Evolutionary conservation across 352 stramenopile genomes (phyloP), one percentile per base, ranked within the genome.

Genomic region (Pythium brachiatum): DNA sequence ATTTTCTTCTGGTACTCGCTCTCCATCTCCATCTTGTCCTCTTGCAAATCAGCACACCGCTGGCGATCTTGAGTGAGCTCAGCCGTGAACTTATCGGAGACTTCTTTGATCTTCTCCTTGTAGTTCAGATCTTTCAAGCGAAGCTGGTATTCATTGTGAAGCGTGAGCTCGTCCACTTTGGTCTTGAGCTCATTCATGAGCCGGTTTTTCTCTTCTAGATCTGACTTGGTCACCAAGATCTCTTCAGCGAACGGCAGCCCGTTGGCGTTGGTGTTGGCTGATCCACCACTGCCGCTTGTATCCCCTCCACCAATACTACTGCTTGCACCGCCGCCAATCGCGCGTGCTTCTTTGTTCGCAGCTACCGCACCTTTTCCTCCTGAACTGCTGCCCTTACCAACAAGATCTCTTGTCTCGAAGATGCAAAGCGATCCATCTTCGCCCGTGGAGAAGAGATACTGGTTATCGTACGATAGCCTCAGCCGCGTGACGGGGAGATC

Each of bases 71-170:
- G 87, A n/a, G 96, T 94, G 27, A 98, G 70, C 57, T 98, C 94
- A 20, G 94, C 83, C 1, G 82, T 94, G 64, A 97, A 98, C 66
- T 97, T 97, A 66, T 98, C 89, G 1, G 87, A 97, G 2, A 97
- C 80, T 61, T 98, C 94, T 68, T 98, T 98, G 51, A 98, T 96
- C 60, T 98, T 97, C 63, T 98, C 94, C 53, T 88, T 91, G 75
- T 97, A 97, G 69, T 97, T 97, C 76, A 98, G 97, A 63, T 98
- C 93, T 57, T 98, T 97, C 29, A 98, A 69, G 3, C 94, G 82
- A 32, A 98, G 70, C 53, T 98, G 91, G 59, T 98, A 98, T 48
- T 98, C 94, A 64, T 98, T 98, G 62, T 98, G 90, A 9, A 97
- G 73, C 15, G 82, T 94, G 21, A 98, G 74, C 50, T 98, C 94